These are phyloP conservation scores for Prosopis cineraria DNA, from an alignment of 306 rosid species.

Conservation along the genomic window DNA sequence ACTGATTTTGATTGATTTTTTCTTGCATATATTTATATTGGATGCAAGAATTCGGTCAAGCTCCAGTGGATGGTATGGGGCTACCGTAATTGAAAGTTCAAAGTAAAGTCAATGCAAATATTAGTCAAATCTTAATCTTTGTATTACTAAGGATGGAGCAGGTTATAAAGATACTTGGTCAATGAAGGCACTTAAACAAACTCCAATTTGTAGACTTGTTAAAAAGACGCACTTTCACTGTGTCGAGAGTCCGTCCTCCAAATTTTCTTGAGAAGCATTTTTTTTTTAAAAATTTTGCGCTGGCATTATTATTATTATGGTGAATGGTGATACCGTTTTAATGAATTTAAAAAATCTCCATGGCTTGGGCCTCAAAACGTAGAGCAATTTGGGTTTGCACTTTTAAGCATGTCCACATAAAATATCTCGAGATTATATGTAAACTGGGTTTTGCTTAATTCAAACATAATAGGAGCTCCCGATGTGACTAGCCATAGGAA, in stretches of 20 bases:
- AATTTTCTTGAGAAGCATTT: neutral
- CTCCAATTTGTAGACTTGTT: neutral
- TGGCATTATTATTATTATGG: neutral
- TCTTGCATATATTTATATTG: neutral
- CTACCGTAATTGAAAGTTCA: neutral
- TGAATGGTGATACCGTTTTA: neutral
- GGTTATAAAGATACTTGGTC: neutral
- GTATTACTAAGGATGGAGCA: neutral
- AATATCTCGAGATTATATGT: neutral
- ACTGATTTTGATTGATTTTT: neutral
- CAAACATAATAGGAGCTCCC: neutral
- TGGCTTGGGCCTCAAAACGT: neutral
- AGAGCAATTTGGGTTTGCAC: neutral
- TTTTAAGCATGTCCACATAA: neutral
- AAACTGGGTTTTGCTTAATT: neutral
- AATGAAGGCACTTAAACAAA: neutral
- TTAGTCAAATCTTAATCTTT: neutral
- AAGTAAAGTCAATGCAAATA: slow-evolving; percentile 27
- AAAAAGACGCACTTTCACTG: neutral
- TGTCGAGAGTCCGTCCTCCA: neutral
- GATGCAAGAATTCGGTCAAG: slow-evolving; percentile 30
- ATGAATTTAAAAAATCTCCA: too few relatives aligned
- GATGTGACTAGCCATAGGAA: neutral
- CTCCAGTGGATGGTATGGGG: slow-evolving; percentile 23
- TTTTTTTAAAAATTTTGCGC: neutral